Evolutionary conservation across 169 alveolate species (phyloP).

Genomic region (Cryptosporidium xiaoi): DNA sequence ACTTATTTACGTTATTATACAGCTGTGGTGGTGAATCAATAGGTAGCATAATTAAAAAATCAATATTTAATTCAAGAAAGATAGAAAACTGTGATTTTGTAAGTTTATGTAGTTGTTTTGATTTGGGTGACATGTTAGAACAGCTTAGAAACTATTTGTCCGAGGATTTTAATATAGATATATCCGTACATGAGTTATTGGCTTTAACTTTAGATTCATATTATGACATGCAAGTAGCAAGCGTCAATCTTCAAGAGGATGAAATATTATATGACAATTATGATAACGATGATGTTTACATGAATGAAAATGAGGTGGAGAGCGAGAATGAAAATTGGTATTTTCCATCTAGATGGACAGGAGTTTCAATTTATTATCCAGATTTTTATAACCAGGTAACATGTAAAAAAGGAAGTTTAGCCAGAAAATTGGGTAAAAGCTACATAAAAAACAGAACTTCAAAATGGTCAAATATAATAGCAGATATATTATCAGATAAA

Average conservation of each 20-base stretch:
- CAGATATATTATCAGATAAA: constrained; percentile 36
- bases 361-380: constrained; percentile 78
- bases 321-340: constrained; percentile 1
- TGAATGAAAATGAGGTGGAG: neutral
- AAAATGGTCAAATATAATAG: constrained; percentile 47
- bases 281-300: neutral
- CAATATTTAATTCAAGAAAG: constrained; percentile 75
- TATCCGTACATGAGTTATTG: constrained; percentile 70
- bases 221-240: constrained; percentile 65
- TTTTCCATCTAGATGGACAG: constrained; percentile 74
- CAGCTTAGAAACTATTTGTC: constrained; percentile 70
- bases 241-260: constrained; percentile 68
- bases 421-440: constrained; percentile 24
- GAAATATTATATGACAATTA: neutral
- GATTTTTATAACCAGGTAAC: constrained; percentile 74
- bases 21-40: constrained; percentile 80
- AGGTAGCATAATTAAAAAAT: constrained; percentile 58
- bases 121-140: constrained; percentile 78
- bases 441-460: constrained; percentile 19
- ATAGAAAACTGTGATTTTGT: constrained; percentile 77
- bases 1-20: constrained; percentile 71
- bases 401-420: constrained; percentile 27
- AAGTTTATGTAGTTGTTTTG: constrained; percentile 80
- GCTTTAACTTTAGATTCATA: constrained; percentile 73
- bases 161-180: constrained; percentile 70